Conservation (phyloP, 2,329 filamentous ascomycete genomes). For the Trichoderma oligosporum region DNA sequence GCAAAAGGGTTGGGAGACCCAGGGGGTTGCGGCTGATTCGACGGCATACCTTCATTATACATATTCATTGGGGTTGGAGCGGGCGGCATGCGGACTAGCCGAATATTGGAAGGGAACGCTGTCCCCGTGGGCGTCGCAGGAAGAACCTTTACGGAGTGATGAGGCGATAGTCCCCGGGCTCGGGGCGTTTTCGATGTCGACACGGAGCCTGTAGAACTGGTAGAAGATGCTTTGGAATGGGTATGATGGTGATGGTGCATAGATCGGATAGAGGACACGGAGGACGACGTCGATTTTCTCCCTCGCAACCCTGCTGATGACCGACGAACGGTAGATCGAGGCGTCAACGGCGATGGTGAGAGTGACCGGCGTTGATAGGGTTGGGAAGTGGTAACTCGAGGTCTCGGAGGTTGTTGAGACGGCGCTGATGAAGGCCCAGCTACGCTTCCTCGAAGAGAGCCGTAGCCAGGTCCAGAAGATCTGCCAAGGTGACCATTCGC, state of each 20-base stretch:
- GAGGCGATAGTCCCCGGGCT: slow-evolving; percentile 67
- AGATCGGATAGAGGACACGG: slow-evolving; percentile 85
- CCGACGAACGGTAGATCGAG: slow-evolving; percentile 78
- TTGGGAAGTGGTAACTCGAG: slow-evolving; percentile 33
- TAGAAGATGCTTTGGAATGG: slow-evolving; percentile 92
- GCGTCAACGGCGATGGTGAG: slow-evolving; percentile 83
- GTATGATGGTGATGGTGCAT: slow-evolving; percentile 83
- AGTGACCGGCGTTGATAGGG: slow-evolving; percentile 72
- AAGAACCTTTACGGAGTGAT: slow-evolving; percentile 91
- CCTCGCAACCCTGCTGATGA: slow-evolving; percentile 80
- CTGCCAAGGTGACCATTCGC: slow-evolving; percentile 48
- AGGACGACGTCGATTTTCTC: slow-evolving; percentile 93
- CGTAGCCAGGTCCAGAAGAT: slow-evolving; percentile 23
- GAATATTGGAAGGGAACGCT: slow-evolving; percentile 79
- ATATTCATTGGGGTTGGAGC: slow-evolving; percentile 48
- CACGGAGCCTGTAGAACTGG: slow-evolving; percentile 74
- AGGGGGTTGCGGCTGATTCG: slow-evolving; percentile 40
- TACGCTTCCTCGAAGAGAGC: slow-evolving; percentile 24
- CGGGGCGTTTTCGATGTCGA: slow-evolving; percentile 66
- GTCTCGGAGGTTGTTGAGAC: slow-evolving; percentile 28
- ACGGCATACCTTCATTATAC: slow-evolving; percentile 58
- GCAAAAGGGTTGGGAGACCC: slow-evolving; percentile 57
- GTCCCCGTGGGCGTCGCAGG: slow-evolving; percentile 76
- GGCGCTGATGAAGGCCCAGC: slow-evolving; percentile 29
- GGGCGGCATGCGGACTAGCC: slow-evolving; percentile 65